A percentile compares a stretch with the other conserved stretches of the same genome.
phyloP scores from a whole-genome alignment of 176 grass and related monocot genomes.

The Rhynchospora breviuscula region DNA sequence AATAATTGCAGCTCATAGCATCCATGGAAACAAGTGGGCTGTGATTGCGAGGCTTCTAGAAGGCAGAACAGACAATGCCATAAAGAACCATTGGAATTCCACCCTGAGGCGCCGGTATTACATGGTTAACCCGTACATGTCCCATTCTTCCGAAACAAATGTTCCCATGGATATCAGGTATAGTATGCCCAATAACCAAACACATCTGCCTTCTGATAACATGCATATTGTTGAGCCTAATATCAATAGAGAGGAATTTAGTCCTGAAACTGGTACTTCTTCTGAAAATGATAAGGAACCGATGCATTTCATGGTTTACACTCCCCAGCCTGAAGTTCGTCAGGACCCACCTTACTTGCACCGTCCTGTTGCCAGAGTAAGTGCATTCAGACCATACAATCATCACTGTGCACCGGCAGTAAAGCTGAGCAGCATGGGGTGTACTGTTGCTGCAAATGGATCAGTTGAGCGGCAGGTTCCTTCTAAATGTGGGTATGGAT shows the following conservation, averaged over 20 bases:
- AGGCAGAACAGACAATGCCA: conserved; percentile 90
- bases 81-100: conserved; percentile 99
- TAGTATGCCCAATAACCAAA: background rate
- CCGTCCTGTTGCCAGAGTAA: conserved; percentile 61
- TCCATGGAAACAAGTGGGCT: conserved; percentile 95
- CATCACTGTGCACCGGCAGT: conserved; percentile 21
- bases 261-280: conserved; percentile 5
- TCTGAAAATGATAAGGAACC: conserved; percentile 26
- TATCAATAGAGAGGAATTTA: conserved; percentile 12
- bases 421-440: conserved; percentile 30
- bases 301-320: conserved; percentile 13
- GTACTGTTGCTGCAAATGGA: conserved; percentile 41
- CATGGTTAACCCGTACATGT: conserved; percentile 31
- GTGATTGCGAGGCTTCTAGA: conserved; percentile 81
- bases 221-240: background rate
- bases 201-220: background rate
- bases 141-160: background rate
- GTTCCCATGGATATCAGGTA: background rate
- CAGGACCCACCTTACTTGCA: conserved; percentile 59
- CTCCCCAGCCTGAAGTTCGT: conserved; percentile 1
- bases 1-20: conserved; percentile 71
- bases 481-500: conserved; percentile 71
- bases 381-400: conserved; percentile 73
- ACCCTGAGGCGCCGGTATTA: conserved; percentile 61
- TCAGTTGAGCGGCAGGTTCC: conserved; percentile 53